Percentiles rank a stretch among this genome's conserved stretches.
phyloP scores from a whole-genome alignment of 208 protist genomes.

The Histomonas meleagridis region DNA sequence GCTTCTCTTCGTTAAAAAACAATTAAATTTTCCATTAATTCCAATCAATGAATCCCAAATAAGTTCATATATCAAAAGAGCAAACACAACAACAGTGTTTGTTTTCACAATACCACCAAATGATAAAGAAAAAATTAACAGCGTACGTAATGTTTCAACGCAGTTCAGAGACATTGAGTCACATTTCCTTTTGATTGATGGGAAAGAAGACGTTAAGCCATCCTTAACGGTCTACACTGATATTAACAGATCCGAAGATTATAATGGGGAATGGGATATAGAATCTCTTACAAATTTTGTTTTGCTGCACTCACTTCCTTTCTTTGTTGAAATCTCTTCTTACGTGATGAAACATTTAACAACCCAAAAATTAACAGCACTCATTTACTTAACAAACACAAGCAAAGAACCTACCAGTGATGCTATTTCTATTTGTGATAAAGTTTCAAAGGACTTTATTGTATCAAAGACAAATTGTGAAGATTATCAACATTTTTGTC shows the following conservation, averaged over 20 bases:
- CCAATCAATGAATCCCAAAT: neutral
- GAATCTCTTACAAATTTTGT: neutral
- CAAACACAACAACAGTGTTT: neutral
- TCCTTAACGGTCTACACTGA: neutral
- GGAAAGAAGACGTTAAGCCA: neutral
- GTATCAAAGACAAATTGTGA: neutral
- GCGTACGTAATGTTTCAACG: neutral
- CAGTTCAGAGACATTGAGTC: neutral
- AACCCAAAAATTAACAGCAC: neutral
- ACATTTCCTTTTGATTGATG: neutral
- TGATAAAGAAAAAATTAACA: neutral
- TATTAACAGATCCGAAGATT: neutral
- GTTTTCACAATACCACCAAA: neutral
- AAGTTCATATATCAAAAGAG: no score
- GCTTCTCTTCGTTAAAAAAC: neutral
- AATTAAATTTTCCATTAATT: neutral
- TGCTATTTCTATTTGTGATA: neutral
- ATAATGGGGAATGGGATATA: neutral
- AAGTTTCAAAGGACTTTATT: neutral
- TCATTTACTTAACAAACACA: neutral
- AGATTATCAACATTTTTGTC: neutral
- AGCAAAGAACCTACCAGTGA: neutral
- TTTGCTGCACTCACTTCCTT: neutral
- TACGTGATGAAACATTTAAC: neutral
- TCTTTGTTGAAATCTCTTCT: neutral